phyloP scores from a whole-genome alignment of 176 grass and related monocot species.

The Bothriochloa decipiens region DNA sequence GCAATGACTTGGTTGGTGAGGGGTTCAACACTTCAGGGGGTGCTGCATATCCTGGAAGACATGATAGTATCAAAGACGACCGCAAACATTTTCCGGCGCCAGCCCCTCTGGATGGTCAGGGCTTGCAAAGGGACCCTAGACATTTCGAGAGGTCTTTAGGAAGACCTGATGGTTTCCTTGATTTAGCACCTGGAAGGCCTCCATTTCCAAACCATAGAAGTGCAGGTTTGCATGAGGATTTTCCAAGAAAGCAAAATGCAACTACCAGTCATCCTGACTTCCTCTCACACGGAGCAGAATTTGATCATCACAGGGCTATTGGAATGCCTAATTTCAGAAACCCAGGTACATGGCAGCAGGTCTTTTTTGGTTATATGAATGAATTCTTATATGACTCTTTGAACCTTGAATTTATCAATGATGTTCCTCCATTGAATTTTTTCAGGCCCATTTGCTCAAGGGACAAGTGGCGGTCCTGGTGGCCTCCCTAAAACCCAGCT shows the following conservation, averaged over 20 bases:
- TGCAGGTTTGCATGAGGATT: slow-evolving; percentile 51
- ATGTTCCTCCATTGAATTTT: slow-evolving; percentile 27
- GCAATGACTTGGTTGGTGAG: slow-evolving; percentile 50
- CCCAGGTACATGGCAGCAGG: slow-evolving; percentile 44
- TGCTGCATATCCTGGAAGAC: slow-evolving; percentile 55
- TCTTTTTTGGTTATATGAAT: slow-evolving; percentile 36
- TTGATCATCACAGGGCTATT: slow-evolving; percentile 51
- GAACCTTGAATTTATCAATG: slow-evolving; percentile 14
- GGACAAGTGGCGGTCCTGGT: slow-evolving; percentile 48
- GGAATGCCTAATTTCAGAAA: slow-evolving; percentile 61
- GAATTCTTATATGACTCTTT: slow-evolving; percentile 37
- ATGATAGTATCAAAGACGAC: slow-evolving; percentile 57
- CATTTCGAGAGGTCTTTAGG: slow-evolving; percentile 44
- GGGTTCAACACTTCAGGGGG: slow-evolving; percentile 45
- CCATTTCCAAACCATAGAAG: slow-evolving; percentile 53
- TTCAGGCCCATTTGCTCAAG: slow-evolving; percentile 57
- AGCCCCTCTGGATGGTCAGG: slow-evolving; percentile 54
- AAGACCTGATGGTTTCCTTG: slow-evolving; percentile 44
- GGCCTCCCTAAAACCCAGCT: slow-evolving; percentile 43
- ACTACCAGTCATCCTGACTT: slow-evolving; percentile 42
- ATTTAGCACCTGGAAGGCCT: slow-evolving; percentile 50
- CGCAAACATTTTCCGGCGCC: slow-evolving; percentile 56
- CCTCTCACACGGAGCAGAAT: slow-evolving; percentile 57
- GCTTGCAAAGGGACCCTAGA: slow-evolving; percentile 37
- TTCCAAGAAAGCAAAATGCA: slow-evolving; percentile 52